phyloP scores from a whole-genome alignment of 108 stramenopile genomes.

The Skeletonema grethae region DNA sequence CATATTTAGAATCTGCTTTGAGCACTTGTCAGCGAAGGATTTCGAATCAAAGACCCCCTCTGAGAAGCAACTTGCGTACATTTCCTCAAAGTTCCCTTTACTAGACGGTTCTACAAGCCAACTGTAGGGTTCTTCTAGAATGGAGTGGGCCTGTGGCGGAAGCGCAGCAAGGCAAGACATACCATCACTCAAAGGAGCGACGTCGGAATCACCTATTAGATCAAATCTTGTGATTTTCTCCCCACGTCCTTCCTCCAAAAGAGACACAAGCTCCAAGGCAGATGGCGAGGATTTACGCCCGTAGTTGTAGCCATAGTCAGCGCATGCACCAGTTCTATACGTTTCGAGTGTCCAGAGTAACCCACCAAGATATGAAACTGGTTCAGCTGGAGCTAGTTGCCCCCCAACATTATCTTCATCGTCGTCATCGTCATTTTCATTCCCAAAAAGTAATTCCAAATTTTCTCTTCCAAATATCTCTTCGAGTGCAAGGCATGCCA shows the following conservation, averaged over 20 bases:
- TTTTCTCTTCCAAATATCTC: conserved; percentile 58
- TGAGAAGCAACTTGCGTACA: conserved; percentile 61
- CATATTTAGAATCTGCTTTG: conserved; percentile 16
- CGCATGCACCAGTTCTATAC: conserved; percentile 72
- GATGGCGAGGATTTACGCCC: conserved; percentile 64
- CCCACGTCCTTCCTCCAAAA: conserved; percentile 15
- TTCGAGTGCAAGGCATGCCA: conserved; percentile 67
- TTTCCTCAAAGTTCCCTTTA: conserved; percentile 55
- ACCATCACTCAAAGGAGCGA: conserved; percentile 63
- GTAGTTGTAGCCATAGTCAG: conserved; percentile 81
- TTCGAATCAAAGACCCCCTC: conserved; percentile 69
- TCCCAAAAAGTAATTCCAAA: conserved; percentile 34
- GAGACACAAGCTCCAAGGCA: conserved; percentile 42
- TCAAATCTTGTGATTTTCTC: conserved; percentile 23
- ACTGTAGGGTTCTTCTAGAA: conserved; percentile 75
- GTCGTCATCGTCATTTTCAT: conserved; percentile 19
- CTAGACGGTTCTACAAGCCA: conserved; percentile 38
- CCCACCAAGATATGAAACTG: conserved; percentile 72
- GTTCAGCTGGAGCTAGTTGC: conserved; percentile 50
- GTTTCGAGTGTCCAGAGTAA: conserved; percentile 88
- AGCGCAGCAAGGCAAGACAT: conserved; percentile 77
- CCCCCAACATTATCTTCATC: conserved; percentile 39
- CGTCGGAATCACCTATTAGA: conserved; percentile 28
- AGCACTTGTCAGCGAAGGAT: conserved; percentile 55
- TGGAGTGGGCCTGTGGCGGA: conserved; percentile 64